These are phyloP conservation scores for Achaetomium macrosporum DNA, from an alignment of 2,329 filamentous ascomycete genomes.

Conservation along the genomic window DNA sequence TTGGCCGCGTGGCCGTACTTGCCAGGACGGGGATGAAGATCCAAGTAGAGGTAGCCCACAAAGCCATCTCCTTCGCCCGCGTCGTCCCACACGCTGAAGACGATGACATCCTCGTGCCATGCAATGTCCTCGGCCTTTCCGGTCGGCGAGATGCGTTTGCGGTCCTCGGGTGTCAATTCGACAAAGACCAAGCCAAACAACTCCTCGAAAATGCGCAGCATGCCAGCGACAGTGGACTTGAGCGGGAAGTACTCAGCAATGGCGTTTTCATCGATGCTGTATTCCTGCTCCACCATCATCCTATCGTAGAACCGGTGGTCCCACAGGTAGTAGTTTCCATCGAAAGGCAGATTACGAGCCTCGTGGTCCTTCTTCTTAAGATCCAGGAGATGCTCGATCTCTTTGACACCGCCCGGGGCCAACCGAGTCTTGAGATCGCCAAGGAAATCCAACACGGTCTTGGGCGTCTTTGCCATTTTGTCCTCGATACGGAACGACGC, in stretches of 20 bases:
- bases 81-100: slow-evolving; percentile 81
- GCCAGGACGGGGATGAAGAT: slow-evolving; percentile 71
- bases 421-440: slow-evolving; percentile 63
- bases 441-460: slow-evolving; percentile 67
- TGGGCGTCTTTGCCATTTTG: slow-evolving; percentile 77
- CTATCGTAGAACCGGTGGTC: slow-evolving; percentile 76
- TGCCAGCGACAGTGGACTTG: slow-evolving; percentile 64
- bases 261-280: slow-evolving; percentile 69
- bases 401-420: slow-evolving; percentile 62
- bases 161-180: slow-evolving; percentile 61
- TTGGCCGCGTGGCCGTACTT: slow-evolving; percentile 85
- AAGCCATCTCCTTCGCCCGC: slow-evolving; percentile 64
- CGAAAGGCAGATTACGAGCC: slow-evolving; percentile 51
- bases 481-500: slow-evolving; percentile 71
- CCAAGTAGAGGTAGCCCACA: slow-evolving; percentile 76
- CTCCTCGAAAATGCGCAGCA: slow-evolving; percentile 79
- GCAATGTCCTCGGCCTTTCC: slow-evolving; percentile 65
- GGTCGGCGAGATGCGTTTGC: slow-evolving; percentile 57
- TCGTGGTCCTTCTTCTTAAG: slow-evolving; percentile 67
- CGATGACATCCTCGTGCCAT: slow-evolving; percentile 78
- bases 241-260: slow-evolving; percentile 83
- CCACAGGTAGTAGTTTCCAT: slow-evolving; percentile 75
- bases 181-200: slow-evolving; percentile 76
- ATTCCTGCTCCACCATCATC: slow-evolving; percentile 74
- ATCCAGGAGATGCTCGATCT: slow-evolving; percentile 63